Percentiles rank a stretch among this genome's conserved stretches.
Conservation (phyloP, 169 alveolate species). For the Eimeria maxima region DNA sequence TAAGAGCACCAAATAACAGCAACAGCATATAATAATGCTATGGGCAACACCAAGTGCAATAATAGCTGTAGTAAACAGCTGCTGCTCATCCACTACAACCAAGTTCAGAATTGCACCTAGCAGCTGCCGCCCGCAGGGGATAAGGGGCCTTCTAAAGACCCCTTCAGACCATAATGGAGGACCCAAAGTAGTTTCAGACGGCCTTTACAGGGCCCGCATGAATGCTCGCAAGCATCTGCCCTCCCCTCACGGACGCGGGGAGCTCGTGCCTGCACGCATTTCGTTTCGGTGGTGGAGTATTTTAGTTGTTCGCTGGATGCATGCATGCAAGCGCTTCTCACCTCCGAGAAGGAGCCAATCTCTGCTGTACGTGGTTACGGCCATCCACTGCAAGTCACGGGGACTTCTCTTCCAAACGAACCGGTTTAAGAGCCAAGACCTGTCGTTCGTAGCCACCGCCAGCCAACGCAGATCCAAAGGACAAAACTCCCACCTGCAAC, state of each 20-base stretch:
- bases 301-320: too few relatives aligned
- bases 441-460: constrained; percentile 61
- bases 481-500: constrained; percentile 52
- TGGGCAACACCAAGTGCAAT: too few relatives aligned
- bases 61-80: too few relatives aligned
- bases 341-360: constrained; percentile 77
- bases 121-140: neutral
- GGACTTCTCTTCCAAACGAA: constrained; percentile 63
- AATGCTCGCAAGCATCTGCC: too few relatives aligned
- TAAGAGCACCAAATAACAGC: neutral
- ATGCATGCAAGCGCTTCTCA: neutral
- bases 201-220: too few relatives aligned
- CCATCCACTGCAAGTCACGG: constrained; percentile 46
- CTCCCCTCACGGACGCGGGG: too few relatives aligned
- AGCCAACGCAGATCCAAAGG: constrained; percentile 75
- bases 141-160: neutral
- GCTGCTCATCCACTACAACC: too few relatives aligned
- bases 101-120: too few relatives aligned
- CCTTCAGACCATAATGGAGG: too few relatives aligned
- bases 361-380: constrained; percentile 34
- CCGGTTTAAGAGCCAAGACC: constrained; percentile 46
- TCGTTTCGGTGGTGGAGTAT: too few relatives aligned
- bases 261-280: too few relatives aligned
- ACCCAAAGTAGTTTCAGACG: too few relatives aligned
- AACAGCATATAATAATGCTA: neutral